A percentile compares a stretch with the other conserved stretches of the same genome.
These are phyloP conservation scores for Phytophthora nicotianae DNA, from an alignment of 352 stramenopile species.

Conservation along the genomic window DNA sequence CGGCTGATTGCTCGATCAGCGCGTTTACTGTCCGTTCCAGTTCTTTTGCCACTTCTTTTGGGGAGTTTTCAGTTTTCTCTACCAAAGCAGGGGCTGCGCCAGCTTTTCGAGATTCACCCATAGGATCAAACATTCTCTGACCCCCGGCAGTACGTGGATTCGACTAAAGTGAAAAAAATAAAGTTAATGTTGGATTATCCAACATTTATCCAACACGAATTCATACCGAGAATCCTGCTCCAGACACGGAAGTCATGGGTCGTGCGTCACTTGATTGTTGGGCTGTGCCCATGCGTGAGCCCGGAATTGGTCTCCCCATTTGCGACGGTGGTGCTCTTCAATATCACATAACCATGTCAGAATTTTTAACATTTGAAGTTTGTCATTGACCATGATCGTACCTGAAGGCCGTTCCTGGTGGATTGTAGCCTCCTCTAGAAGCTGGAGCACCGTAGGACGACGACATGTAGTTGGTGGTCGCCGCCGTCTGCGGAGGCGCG, in stretches of 20 bases:
- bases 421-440: constrained; percentile 69
- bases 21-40: constrained; percentile 92
- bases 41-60: constrained; percentile 92
- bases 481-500: constrained; percentile 71
- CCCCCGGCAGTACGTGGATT: constrained; percentile 76
- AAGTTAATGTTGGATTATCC: not conserved
- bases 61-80: constrained; percentile 92
- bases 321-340: constrained; percentile 71
- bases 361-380: not conserved
- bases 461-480: constrained; percentile 56
- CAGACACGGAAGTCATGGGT: constrained; percentile 94
- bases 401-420: constrained; percentile 75
- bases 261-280: constrained; percentile 71
- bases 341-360: not conserved
- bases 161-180: constrained; percentile 42
- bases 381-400: constrained; percentile 10
- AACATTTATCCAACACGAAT: not conserved
- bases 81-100: constrained; percentile 80
- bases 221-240: constrained; percentile 88
- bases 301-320: constrained; percentile 71
- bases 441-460: constrained; percentile 62
- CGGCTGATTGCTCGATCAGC: constrained; percentile 92
- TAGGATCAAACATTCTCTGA: constrained; percentile 88
- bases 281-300: constrained; percentile 68
- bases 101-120: constrained; percentile 86